Base-by-base conservation (phyloP, 257 asterid species). In the Penstemon newberryi region DNA sequence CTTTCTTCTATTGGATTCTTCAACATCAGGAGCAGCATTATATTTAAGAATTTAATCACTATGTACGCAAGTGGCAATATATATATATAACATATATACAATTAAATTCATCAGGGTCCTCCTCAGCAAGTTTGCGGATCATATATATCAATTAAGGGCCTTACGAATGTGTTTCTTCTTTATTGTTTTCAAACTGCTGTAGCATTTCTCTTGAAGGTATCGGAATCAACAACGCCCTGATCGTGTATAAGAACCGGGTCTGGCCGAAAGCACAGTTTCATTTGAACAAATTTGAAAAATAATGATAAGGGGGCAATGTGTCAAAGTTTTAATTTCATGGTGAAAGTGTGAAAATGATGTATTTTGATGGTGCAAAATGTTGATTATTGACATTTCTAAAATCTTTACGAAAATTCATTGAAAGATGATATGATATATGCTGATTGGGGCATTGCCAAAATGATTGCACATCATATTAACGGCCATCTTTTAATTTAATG, bases 181-280 rank as follows among this genome's bases (percentile, higher is more conserved):
- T 15, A 15, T 15, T 15, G 18, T 15, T 78, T 82, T 93, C 86
- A 93, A 85, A 85, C 97, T 90, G 85, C 87, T 93, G 99, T 44
- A 93, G 90, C 98, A 92, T 92, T 82, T 93, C 99, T 86, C 97
- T 78, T 6, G 97, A 93, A 96, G 18, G 18, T 87, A 79, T 93
- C 97, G 7, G 97, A 93, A 87, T 93, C 99, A 77, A 90, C 97
- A 63, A 93, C 96, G 72, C 99, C 99, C 97, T 93, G 82, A 64
- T 51, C 66, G 68, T 51, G 74, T 40, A 56, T 75, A 36, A 68
- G 70, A 69, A 73, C 33, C 60, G 40, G 33, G 18, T 15, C 18
- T 0, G 18, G 18, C 18, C 18, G 18, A 15, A 15, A 15, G 18
- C 18, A 15, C 18, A 15, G 18, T 15, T 15, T 15, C 18, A 15